A percentile compares a stretch with the other conserved stretches of the same genome.
Evolutionary conservation across 441 rosid genomes (phyloP).

Genomic region (Populus hybrid): DNA sequence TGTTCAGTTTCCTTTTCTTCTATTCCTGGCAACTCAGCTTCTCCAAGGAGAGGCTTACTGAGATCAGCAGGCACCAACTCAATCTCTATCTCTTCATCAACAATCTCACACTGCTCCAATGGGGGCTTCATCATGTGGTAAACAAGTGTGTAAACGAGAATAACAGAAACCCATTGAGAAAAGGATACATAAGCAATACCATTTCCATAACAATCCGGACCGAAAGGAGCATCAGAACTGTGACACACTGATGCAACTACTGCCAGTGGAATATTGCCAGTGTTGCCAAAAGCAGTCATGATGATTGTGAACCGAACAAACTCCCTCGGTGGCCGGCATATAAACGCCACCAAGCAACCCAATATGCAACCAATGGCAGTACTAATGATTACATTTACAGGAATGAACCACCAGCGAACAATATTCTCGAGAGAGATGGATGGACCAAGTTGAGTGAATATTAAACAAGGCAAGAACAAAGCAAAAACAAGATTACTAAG

Average conservation of each 20-base stretch:
- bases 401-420: conserved; percentile 82
- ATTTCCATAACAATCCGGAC: conserved; percentile 53
- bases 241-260: conserved; percentile 84
- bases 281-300: conserved; percentile 91
- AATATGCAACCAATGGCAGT: conserved; percentile 59
- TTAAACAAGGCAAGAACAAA: conserved; percentile 82
- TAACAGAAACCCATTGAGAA: conserved; percentile 86
- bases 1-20: conserved; percentile 89
- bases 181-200: conserved; percentile 91
- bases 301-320: conserved; percentile 71
- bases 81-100: conserved; percentile 59
- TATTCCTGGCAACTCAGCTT: conserved; percentile 95
- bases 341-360: conserved; percentile 60
- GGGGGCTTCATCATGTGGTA: conserved; percentile 99
- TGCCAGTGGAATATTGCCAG: conserved; percentile 77
- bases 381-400: conserved; percentile 74
- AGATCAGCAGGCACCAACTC: conserved; percentile 43
- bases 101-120: conserved; percentile 67
- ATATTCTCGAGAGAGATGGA: conserved; percentile 53
- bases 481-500: conserved; percentile 90
- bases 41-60: conserved; percentile 77
- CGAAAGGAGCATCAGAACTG: conserved; percentile 58
- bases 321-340: conserved; percentile 82
- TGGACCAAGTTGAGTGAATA: conserved; percentile 90
- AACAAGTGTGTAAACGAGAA: conserved; percentile 85